Base-by-base conservation (phyloP, 306 rosid genomes). In the Myrica gale region DNA sequence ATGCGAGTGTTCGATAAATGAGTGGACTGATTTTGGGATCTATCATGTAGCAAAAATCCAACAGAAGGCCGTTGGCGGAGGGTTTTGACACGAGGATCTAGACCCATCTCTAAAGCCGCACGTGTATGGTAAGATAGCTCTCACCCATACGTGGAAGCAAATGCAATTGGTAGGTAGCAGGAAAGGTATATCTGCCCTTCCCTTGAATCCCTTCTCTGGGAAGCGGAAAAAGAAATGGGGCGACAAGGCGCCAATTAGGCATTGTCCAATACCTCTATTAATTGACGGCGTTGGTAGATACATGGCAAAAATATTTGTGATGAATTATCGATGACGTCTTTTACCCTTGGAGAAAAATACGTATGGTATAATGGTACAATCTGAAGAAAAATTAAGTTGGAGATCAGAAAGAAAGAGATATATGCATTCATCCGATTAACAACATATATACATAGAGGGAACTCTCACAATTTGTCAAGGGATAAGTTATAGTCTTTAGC, bases 91-190 rank as follows among this genome's bases (percentile, higher is more conserved):
- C 21, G 50, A 57, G 8, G 26, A 61, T 77, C 82, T 61, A 73
- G 48, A 50, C 56, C 66, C 55, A 21, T 45, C 56, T 20, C 4
- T 23, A 76, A 11, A 56, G 62, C 51, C 20, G 81, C 56, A 73
- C 67, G 78, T 81, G 66, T 66, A 16, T 19, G 75, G 55, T 41
- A 45, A 12, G 69, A 55, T 62, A 45, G 41, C n/a, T 65, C 47
- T 65, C 45, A 62, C 17, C 60, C 73, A 54, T 55, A 73, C 19
- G 17, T 41, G 6, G 48, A 5, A 15, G 6, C 7, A 5, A 61
- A 39, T 72, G 53, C 44, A 16, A 32, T 32, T 32, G 37, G 37
- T 32, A 32, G 37, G 37, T 32, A 32, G 37, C 37, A 2, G 37
- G 37, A 32, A 32, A 32, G 37, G 37, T 2, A 32, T 32, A 26